phyloP scores from a whole-genome alignment of 2,329 filamentous ascomycete species.

The Hysterium pulicare region DNA sequence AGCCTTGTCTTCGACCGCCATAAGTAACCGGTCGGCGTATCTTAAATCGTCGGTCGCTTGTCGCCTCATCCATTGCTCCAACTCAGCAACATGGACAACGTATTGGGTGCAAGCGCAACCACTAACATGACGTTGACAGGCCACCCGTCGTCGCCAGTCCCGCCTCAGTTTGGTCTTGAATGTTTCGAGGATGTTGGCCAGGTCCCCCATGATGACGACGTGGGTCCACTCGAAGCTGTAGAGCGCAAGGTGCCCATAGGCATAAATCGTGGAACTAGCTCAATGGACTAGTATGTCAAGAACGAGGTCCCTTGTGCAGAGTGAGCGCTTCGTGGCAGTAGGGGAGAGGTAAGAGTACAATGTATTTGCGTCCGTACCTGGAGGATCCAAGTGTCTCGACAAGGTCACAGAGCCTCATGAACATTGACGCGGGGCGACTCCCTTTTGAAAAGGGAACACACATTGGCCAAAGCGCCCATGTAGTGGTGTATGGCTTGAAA shows the following conservation, averaged over 20 bases:
- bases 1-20: not conserved
- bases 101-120: constrained; percentile 7
- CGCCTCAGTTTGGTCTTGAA: constrained; percentile 5
- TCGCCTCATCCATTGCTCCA: constrained; percentile 10
- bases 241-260: no score
- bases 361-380: no score
- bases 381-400: no score
- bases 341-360: no score
- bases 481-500: no score
- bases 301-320: no score
- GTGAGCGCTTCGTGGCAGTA: no score
- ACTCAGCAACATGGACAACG: constrained; percentile 8
- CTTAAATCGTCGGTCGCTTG: constrained; percentile 1
- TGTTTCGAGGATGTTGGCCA: not conserved
- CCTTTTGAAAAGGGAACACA: no score
- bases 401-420: no score
- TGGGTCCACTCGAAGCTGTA: not conserved
- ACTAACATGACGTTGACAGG: constrained; percentile 6
- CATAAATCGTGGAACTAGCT: not conserved
- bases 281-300: not conserved
- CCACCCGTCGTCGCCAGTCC: constrained; percentile 9
- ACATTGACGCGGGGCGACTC: no score
- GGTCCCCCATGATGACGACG: constrained; percentile 3
- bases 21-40: constrained; percentile 5
- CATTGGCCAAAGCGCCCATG: no score